Evolutionary conservation across 2,329 filamentous ascomycete species (phyloP).

Genomic region (Penicillium paneum): DNA sequence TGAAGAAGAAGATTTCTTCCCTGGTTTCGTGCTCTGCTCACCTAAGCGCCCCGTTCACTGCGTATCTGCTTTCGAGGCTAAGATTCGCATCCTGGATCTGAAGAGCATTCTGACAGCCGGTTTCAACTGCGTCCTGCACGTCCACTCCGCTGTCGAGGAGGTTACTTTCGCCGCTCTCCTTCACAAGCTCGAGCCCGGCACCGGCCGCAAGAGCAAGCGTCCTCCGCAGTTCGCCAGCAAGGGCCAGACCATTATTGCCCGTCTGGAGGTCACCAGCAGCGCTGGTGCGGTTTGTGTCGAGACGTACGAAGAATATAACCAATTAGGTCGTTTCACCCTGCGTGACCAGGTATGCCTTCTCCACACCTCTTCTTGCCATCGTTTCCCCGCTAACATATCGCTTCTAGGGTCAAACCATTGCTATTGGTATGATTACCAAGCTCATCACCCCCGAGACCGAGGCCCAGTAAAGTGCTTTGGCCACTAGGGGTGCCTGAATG

Average conservation of each 20-base stretch:
- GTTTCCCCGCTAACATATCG: slow-evolving; percentile 19
- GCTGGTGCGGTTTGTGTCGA: slow-evolving; percentile 89
- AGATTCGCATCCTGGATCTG: slow-evolving; percentile 91
- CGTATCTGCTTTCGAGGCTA: slow-evolving; percentile 86
- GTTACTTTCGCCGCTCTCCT: slow-evolving; percentile 84
- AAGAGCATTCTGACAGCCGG: slow-evolving; percentile 92
- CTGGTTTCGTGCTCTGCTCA: slow-evolving; percentile 94
- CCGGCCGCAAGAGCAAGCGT: slow-evolving; percentile 86
- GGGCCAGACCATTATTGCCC: slow-evolving; percentile 82
- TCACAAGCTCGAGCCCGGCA: slow-evolving; percentile 95
- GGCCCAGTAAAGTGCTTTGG: slow-evolving; percentile 2
- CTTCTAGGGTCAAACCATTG: slow-evolving; percentile 89
- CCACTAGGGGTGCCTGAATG: not conserved
- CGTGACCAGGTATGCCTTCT: slow-evolving; percentile 69
- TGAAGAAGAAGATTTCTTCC: slow-evolving; percentile 94
- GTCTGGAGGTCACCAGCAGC: slow-evolving; percentile 80
- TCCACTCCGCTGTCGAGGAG: slow-evolving; percentile 96
- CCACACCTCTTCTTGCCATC: not conserved
- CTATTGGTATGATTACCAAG: slow-evolving; percentile 98
- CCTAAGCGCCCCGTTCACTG: slow-evolving; percentile 91
- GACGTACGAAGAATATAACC: slow-evolving; percentile 91
- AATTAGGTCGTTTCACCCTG: slow-evolving; percentile 86
- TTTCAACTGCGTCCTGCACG: slow-evolving; percentile 96
- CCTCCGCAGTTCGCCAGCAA: slow-evolving; percentile 83
- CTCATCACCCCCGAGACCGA: slow-evolving; percentile 52